Evolutionary conservation across 1,139 yeast species (phyloP).

Genomic region (Lodderomyces parapsilosis): DNA sequence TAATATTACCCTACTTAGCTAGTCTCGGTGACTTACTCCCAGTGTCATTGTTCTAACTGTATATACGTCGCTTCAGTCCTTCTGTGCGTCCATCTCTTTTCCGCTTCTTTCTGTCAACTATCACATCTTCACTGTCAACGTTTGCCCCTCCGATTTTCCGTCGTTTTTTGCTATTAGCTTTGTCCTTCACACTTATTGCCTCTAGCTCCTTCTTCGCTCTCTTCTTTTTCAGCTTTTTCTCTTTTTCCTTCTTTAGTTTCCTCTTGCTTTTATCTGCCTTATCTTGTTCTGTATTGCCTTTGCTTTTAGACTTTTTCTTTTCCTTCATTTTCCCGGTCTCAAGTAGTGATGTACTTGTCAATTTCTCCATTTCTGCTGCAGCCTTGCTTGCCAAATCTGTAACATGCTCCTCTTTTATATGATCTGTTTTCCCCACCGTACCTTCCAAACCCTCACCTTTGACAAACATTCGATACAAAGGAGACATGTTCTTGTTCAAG

Average conservation of each 20-base stretch:
- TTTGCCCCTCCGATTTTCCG: constrained; percentile 12
- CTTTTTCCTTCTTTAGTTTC: constrained; percentile 17
- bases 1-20: no score
- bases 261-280: constrained; percentile 21
- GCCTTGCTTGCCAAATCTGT: constrained; percentile 16
- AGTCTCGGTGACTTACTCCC: no score
- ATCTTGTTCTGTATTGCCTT: constrained; percentile 9
- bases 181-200: constrained; percentile 14
- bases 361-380: constrained; percentile 11
- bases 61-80: no score
- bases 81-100: not conserved
- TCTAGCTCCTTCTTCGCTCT: constrained; percentile 13
- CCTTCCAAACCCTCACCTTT: constrained; percentile 84
- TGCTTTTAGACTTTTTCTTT: constrained; percentile 12
- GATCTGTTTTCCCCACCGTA: constrained; percentile 51
- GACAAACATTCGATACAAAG: constrained; percentile 74
- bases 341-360: constrained; percentile 16
- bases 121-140: not conserved
- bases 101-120: constrained; percentile 6
- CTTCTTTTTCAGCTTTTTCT: constrained; percentile 11
- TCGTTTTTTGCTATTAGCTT: constrained; percentile 17
- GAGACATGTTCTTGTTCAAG: constrained; percentile 49
- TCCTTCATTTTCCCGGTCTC: constrained; percentile 19
- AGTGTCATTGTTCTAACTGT: no score
- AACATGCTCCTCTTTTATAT: constrained; percentile 18